A percentile compares a stretch with the other conserved stretches of the same genome.
These are phyloP conservation scores for Neurospora crassa DNA, from an alignment of 2,329 filamentous ascomycete species.

Conservation along the genomic window DNA sequence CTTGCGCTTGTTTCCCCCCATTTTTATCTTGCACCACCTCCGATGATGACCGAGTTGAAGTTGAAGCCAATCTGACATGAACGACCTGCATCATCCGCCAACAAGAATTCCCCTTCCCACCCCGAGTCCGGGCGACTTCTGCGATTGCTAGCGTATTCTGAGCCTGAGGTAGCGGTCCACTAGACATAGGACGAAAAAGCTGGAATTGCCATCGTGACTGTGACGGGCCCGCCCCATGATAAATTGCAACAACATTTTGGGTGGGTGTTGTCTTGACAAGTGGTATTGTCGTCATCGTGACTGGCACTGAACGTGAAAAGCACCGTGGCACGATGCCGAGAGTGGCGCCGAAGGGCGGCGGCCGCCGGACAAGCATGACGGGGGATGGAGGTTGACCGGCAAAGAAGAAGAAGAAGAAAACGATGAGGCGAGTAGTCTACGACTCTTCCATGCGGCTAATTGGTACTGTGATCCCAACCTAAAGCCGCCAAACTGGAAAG, in stretches of 20 bases:
- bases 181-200: not conserved
- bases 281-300: not conserved
- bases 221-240: not conserved
- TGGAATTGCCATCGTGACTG: not conserved
- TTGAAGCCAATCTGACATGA: not conserved
- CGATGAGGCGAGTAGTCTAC: not conserved
- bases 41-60: not conserved
- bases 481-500: not conserved
- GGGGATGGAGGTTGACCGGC: not conserved
- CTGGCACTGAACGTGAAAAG: not conserved
- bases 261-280: not conserved
- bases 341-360: not conserved
- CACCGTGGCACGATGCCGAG: not conserved
- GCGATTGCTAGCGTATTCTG: not conserved
- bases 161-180: not conserved
- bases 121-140: not conserved
- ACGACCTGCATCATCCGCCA: not conserved
- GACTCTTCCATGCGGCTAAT: not conserved
- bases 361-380: not conserved
- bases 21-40: not conserved
- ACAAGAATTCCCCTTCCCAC: not conserved
- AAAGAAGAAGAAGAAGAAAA: not conserved
- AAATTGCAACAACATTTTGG: not conserved
- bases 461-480: not conserved
- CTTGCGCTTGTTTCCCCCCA: not conserved